phyloP scores from a whole-genome alignment of 352 stramenopile species.

The Heterotrichella gracilis region DNA sequence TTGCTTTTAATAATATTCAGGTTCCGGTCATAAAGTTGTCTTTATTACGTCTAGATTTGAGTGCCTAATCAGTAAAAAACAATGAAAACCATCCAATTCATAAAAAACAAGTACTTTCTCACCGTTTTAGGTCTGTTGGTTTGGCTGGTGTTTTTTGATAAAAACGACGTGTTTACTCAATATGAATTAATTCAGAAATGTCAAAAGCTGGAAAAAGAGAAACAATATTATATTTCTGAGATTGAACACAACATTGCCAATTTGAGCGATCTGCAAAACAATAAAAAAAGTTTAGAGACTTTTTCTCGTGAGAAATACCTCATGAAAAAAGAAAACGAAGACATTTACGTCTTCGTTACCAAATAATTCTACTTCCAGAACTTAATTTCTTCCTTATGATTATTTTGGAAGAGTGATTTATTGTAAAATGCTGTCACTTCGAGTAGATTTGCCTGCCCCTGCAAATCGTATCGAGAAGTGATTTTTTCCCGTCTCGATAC shows the following conservation, averaged over 20 bases:
- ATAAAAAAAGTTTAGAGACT: slow-evolving; percentile 5
- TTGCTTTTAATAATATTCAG: not conserved
- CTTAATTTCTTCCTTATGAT: too few species aligned
- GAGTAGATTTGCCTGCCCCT: too few species aligned
- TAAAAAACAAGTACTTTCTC: slow-evolving; percentile 9
- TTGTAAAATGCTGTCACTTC: too few species aligned
- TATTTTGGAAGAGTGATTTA: too few species aligned
- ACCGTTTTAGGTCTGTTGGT: not conserved
- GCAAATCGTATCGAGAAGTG: not conserved
- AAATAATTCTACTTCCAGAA: too few species aligned
- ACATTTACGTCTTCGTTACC: not conserved
- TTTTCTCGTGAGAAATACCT: not conserved
- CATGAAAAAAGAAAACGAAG: slow-evolving; percentile 2
- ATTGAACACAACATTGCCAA: not conserved
- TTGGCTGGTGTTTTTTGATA: not conserved
- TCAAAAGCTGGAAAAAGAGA: not conserved
- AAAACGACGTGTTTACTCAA: slow-evolving; percentile 5
- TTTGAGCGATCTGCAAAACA: not conserved
- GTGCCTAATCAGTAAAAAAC: not conserved
- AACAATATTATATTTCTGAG: not conserved
- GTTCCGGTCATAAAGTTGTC: not conserved
- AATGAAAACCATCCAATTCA: not conserved
- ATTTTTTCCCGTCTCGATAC: not conserved
- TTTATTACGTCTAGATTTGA: not conserved
- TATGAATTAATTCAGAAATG: slow-evolving; percentile 9